Evolutionary conservation across 495 filamentous ascomycete genomes (phyloP), one percentile per base, ranked within the genome.

Genomic region (Friedmanniomyces endolithicus): DNA sequence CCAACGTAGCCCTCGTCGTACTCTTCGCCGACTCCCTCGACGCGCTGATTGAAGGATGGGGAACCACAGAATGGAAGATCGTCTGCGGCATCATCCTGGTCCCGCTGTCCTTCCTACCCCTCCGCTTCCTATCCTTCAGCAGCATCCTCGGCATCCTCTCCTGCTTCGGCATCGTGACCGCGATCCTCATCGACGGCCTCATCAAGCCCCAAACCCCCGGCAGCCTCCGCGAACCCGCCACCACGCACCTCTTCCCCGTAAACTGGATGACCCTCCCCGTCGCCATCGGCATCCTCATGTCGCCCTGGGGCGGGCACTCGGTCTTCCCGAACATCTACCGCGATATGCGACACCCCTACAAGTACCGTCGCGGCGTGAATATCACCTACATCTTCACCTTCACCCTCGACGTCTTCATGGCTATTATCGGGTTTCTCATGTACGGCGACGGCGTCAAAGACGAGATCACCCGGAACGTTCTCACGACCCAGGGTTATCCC

Each of bases 291-390:
- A 74, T 98, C 11, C 75, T 97, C 25, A 96, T 96, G 89, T 87
- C 89, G 23, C 89, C 90, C 0, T 98, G 89, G 88, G 92, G 92
- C 59, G 92, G 92, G 8, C 92, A 97, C 65, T 78, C 81, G 50
- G 92, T 98, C 25, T 95, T 98, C 65, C 92, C 92, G 1, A 95
- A 94, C 63, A 95, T 98, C 63, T 98, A 95, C 67, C 79, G 89
- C 49, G 92, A 98, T 70, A 98, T 98, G 92, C 77, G 92, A 57
- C 92, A 97, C 67, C 89, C 92, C 0, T 75, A 85, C 44, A 92
- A 88, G 64, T 97, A 92, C 67, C 75, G 73, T 20, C 78, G 78
- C 66, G 84, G 82, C 48, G 75, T 96, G 19, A 80, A 83, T 63
- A 77, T 82, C 39, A 94, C 59, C 50, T 62, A 57, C 50, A 17